These are phyloP conservation scores for Paratinospora sagittata DNA, from an alignment of 164 flowering plant genomes.

Conservation along the genomic window DNA sequence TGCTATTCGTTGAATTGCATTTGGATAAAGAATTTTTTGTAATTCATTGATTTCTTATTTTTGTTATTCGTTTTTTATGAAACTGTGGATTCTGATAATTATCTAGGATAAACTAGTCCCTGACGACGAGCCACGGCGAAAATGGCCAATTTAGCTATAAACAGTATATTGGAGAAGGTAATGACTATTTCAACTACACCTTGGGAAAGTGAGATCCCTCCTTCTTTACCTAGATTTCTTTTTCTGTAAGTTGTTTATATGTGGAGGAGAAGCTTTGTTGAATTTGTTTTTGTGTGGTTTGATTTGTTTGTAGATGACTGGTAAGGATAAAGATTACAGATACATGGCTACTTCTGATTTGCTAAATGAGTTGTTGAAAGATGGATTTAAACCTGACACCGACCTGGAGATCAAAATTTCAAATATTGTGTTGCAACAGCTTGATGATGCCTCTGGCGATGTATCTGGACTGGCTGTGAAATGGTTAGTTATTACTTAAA, in stretches of 20 bases:
- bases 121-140: not conserved
- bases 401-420: constrained; percentile 77
- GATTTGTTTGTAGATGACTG: constrained; percentile 69
- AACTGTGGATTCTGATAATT: not conserved
- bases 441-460: constrained; percentile 97
- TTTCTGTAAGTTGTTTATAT: too few species aligned
- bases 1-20: too few species aligned
- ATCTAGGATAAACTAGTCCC: not conserved
- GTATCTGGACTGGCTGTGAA: constrained; percentile 98
- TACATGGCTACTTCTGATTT: constrained; percentile 99
- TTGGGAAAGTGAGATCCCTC: not conserved
- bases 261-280: too few species aligned
- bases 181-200: not conserved
- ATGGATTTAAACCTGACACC: constrained; percentile 63
- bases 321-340: constrained; percentile 96
- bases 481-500: constrained; percentile 39
- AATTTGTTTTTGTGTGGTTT: constrained; percentile 6
- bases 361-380: constrained; percentile 81
- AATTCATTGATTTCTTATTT: not conserved
- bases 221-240: not conserved
- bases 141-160: constrained; percentile 61
- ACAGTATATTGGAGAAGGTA: constrained; percentile 78
- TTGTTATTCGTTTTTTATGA: not conserved
- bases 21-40: not conserved
- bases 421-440: constrained; percentile 74